Evolutionary conservation across 352 stramenopile genomes (phyloP), one percentile per base, ranked within the genome.

Genomic region (Globisporangium paroecandrum): DNA sequence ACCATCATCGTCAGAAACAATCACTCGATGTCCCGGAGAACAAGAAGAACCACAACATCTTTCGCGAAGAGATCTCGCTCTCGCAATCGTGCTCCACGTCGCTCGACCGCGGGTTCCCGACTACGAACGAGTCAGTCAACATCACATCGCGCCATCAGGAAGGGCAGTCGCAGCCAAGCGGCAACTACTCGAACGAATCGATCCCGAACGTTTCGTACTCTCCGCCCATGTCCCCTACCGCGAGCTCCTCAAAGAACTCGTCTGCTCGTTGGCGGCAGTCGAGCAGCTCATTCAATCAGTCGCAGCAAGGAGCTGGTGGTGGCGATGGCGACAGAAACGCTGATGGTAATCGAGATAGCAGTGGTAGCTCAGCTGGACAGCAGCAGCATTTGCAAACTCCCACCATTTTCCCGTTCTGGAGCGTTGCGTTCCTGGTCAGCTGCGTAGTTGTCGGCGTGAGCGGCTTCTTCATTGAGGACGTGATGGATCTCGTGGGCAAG

Each of bases 391-490:
- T 29, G 27, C 18, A 18, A 7, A 68, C 24, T 29, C 13, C 29
- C 38, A 61, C 10, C 9, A 36, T 27, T 15, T 77, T 89, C 62
- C 71, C 83, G 22, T 65, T 64, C 32, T 88, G 78, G 81, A 82
- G 73, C 62, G 25, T 89, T 5, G 69, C 76, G 1, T 76, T 87
- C 20, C 59, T 89, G 25, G 47, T 58, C 4, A 66, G 63, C 60
- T 92, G 78, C 49, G 43, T 82, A 2, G 59, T 77, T 24, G 60
- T 86, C 27, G 83, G 83, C 0, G 64, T 78, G 0, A 59, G 78
- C 15, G 83, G 83, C 0, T 87, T 89, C 65, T 87, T 83, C 64
- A 66, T 87, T 4, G 79, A 89, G 46, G 75, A 89, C 49, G 41
- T 89, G 1, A 65, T 91, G 65, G 46, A 72, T 12, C 8, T 81